Conservation (phyloP, 2,329 filamentous ascomycete genomes). For the Fusarium sp. region DNA sequence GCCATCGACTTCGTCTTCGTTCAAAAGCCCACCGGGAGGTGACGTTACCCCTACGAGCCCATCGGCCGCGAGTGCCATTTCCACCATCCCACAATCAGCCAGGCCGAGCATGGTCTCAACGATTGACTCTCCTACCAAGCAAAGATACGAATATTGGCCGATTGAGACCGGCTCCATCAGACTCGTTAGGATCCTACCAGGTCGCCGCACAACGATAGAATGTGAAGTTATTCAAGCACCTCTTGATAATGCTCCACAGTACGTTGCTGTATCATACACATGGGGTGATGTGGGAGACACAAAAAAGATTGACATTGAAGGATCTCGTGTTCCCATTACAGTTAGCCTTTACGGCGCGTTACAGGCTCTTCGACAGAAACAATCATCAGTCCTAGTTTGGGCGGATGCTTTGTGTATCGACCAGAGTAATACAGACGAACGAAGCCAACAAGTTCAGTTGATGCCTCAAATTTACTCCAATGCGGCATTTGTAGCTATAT, state of each 20-base stretch:
- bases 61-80: not conserved
- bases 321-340: not conserved
- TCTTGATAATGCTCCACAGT: not conserved
- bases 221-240: conserved; percentile 20
- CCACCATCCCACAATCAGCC: not conserved
- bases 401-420: conserved; percentile 26
- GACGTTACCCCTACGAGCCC: not conserved
- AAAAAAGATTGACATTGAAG: conserved; percentile 17
- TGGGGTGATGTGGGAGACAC: conserved; percentile 26
- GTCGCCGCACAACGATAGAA: conserved; percentile 14
- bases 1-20: not conserved
- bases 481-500: conserved; percentile 17
- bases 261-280: conserved; percentile 22
- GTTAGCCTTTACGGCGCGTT: conserved; percentile 11
- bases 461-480: conserved; percentile 21
- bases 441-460: conserved; percentile 20
- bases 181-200: conserved; percentile 9
- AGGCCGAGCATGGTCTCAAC: not conserved
- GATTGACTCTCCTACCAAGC: not conserved
- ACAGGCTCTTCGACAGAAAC: conserved; percentile 10
- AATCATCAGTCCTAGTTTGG: conserved; percentile 14
- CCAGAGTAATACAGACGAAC: not conserved
- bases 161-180: conserved; percentile 23
- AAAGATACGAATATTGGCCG: conserved; percentile 11
- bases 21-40: not conserved